phyloP scores from a whole-genome alignment of 345 rosid genomes.

The Capsella bursapastoris region DNA sequence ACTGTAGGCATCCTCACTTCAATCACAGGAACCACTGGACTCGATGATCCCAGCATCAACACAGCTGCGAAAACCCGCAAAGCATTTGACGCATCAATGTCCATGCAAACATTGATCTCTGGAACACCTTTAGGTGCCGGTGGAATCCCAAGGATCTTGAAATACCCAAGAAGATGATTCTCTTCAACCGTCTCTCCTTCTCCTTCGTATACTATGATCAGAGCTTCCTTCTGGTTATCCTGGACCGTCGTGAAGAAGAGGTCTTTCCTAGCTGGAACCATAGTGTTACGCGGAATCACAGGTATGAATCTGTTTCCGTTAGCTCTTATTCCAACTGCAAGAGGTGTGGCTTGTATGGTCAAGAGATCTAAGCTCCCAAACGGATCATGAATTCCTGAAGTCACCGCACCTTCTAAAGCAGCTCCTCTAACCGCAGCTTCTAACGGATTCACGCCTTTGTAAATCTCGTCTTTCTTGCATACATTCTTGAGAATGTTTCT shows the following conservation, averaged over 20 bases:
- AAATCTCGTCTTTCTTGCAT: conserved; percentile 64
- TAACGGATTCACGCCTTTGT: conserved; percentile 58
- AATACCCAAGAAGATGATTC: conserved; percentile 84
- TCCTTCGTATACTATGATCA: conserved; percentile 82
- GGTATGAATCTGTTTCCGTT: conserved; percentile 64
- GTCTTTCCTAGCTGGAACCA: conserved; percentile 84
- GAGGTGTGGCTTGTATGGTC: conserved; percentile 81
- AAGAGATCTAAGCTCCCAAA: conserved; percentile 80
- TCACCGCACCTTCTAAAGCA: conserved; percentile 89
- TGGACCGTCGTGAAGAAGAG: conserved; percentile 65
- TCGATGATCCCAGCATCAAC: conserved; percentile 60
- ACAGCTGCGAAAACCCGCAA: conserved; percentile 75
- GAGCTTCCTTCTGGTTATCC: conserved; percentile 73
- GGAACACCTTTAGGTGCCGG: conserved; percentile 73
- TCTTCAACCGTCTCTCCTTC: conserved; percentile 67
- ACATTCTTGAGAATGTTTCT: conserved; percentile 50
- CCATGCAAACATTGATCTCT: conserved; percentile 88
- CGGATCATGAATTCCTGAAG: conserved; percentile 83
- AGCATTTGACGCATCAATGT: conserved; percentile 73
- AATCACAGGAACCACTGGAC: conserved; percentile 67
- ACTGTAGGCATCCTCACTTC: conserved; percentile 93
- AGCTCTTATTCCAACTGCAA: conserved; percentile 67
- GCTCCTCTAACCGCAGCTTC: conserved; percentile 89
- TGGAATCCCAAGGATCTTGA: conserved; percentile 80
- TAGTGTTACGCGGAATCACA: conserved; percentile 66